Percentiles rank a stretch among this genome's conserved stretches.
These are phyloP conservation scores for Tolypocladium paradoxum DNA, from an alignment of 2,329 filamentous ascomycete genomes.

Conservation along the genomic window DNA sequence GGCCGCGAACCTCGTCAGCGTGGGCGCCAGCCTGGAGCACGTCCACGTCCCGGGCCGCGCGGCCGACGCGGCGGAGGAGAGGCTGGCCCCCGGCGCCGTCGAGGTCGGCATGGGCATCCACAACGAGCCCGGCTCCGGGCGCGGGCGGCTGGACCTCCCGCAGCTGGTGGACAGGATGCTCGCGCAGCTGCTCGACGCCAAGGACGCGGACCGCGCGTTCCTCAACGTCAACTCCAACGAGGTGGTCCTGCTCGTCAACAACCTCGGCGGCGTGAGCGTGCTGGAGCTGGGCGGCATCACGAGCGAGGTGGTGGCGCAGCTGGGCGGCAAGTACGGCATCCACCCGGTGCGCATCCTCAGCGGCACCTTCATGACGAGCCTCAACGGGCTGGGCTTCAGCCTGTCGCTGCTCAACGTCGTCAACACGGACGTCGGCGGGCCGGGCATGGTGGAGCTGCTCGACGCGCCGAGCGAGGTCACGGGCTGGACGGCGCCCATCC, in stretches of 20 bases:
- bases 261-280: constrained; percentile 62
- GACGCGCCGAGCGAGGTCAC: constrained; percentile 59
- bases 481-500: constrained; percentile 58
- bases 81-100: constrained; percentile 36
- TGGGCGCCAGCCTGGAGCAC: constrained; percentile 77
- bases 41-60: constrained; percentile 85
- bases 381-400: constrained; percentile 68
- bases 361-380: constrained; percentile 68
- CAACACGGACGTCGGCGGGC: constrained; percentile 45
- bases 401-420: constrained; percentile 58
- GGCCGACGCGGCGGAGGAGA: constrained; percentile 40
- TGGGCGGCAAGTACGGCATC: constrained; percentile 46
- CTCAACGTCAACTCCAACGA: constrained; percentile 51
- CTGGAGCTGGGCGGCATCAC: constrained; percentile 65
- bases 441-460: constrained; percentile 56
- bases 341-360: constrained; percentile 53
- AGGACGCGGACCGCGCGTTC: constrained; percentile 62
- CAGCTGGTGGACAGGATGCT: constrained; percentile 56
- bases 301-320: constrained; percentile 54
- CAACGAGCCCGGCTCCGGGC: constrained; percentile 52
- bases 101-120: constrained; percentile 72
- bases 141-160: constrained; percentile 39
- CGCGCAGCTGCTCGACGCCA: constrained; percentile 52
- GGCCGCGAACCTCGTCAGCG: constrained; percentile 68
- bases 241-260: constrained; percentile 62